Evolutionary conservation across 1,284 basidiomycete genomes (phyloP), one percentile per base, ranked within the genome.

Genomic region (Cryptococcus neoformans): DNA sequence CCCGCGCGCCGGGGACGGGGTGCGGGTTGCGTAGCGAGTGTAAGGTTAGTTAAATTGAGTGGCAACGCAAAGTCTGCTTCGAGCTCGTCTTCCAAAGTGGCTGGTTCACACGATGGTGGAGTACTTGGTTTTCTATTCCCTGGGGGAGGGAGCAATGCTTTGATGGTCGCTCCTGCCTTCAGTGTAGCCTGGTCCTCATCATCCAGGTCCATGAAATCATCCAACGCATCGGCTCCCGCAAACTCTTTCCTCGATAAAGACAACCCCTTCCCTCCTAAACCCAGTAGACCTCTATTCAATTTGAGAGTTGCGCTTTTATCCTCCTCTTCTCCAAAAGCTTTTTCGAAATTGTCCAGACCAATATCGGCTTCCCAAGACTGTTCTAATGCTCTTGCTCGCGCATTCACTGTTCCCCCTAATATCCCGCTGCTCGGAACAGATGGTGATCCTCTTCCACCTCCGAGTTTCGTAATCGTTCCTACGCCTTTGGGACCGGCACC

Each of bases 51-150:
- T 36, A 75, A 60, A 51, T 68, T 74, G 17, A 76, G 60, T 0
- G 75, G 75, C 6, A 77, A 59, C 6, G 68, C 68, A 48, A 77
- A 68, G 54, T 72, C 74, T 14, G 59, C 57, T 54, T 77, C 75
- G 8, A 72, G 61, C 37, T 69, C 67, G 9, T 62, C 49, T 2
- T 21, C 37, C 37, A 38, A 17, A 2, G 37, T 37, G 9, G n/a
- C 36, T 10, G 36, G 3, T 7, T 9, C 16, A 17, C 9, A 4
- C n/a, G 37, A 39, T 16, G 51, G 40, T 1, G 6, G 5, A 8
- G 45, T 34, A 46, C 42, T 57, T 9, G 52, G 6, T 41, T 53
- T 57, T 41, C 16, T 41, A 28, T 49, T n/a, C 14, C 62, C 57
- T 1, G 66, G 67, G 10, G 69, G 71, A 0, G 73, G 74, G 11